Evolutionary conservation across 2,329 filamentous ascomycete species (phyloP).

Genomic region (Fusarium buharicum): DNA sequence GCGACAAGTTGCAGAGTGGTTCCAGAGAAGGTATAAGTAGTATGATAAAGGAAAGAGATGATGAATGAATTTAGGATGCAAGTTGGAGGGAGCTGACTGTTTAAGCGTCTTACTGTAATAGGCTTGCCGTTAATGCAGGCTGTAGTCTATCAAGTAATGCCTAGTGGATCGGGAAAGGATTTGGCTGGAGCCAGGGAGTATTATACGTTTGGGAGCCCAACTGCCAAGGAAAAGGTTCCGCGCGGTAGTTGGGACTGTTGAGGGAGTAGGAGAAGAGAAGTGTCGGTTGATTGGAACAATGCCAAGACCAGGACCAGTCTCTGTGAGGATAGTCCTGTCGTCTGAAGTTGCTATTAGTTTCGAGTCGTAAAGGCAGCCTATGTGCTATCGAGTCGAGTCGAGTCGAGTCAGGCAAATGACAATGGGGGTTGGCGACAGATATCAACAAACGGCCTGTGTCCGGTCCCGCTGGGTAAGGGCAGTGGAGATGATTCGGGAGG

Average conservation of each 20-base stretch:
- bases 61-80: slow-evolving; percentile 13
- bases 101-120: slow-evolving; percentile 29
- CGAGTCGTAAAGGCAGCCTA: slow-evolving; percentile 21
- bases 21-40: background rate
- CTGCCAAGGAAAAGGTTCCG: slow-evolving; percentile 6
- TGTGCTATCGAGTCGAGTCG: slow-evolving; percentile 21
- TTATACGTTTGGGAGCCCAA: slow-evolving; percentile 4
- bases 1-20: slow-evolving; percentile 4
- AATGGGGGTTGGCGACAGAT: slow-evolving; percentile 29
- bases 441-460: slow-evolving; percentile 29
- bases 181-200: slow-evolving; percentile 29
- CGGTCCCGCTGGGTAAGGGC: slow-evolving; percentile 35
- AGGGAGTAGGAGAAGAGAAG: slow-evolving; percentile 18
- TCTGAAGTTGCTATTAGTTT: slow-evolving; percentile 9
- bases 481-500: slow-evolving; percentile 26
- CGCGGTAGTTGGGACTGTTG: slow-evolving; percentile 7
- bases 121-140: slow-evolving; percentile 32
- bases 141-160: slow-evolving; percentile 23
- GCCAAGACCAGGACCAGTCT: slow-evolving; percentile 2
- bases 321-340: slow-evolving; percentile 10
- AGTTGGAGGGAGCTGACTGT: slow-evolving; percentile 28
- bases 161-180: slow-evolving; percentile 37
- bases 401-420: slow-evolving; percentile 34
- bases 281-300: slow-evolving; percentile 11
- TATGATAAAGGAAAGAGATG: slow-evolving; percentile 12